Evolutionary conservation across 805 yeast species (phyloP).

Genomic region (Ogataea ramenticola): DNA sequence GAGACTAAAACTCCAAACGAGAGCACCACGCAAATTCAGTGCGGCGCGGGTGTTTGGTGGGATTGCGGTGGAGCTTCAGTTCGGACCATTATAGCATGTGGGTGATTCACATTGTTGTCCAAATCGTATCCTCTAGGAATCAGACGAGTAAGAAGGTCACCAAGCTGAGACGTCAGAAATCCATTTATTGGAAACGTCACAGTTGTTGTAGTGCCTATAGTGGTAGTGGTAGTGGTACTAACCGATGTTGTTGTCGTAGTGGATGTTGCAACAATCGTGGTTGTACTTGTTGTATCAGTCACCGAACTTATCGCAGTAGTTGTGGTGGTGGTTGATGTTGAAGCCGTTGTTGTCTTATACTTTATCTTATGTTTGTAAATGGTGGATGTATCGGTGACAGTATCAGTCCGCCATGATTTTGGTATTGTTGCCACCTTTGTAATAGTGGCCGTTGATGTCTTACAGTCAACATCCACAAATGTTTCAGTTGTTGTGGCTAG

Average conservation of each 20-base stretch:
- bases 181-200: conserved; percentile 1
- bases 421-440: conserved; percentile 1
- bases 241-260: conserved; percentile 5
- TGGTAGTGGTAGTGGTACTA: conserved; percentile 5
- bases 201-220: conserved; percentile 4
- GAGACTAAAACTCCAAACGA: too few relatives aligned
- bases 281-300: not conserved
- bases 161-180: not conserved
- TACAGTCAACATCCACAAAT: not conserved
- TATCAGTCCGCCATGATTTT: not conserved
- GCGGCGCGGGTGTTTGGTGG: too few relatives aligned
- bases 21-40: too few relatives aligned
- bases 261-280: conserved; percentile 3
- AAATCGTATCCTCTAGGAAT: not conserved
- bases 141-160: not conserved
- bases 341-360: not conserved
- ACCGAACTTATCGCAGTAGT: conserved; percentile 1
- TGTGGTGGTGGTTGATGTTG: conserved; percentile 4
- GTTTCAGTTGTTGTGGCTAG: conserved; percentile 8
- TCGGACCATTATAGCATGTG: too few relatives aligned
- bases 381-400: not conserved
- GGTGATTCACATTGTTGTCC: too few relatives aligned
- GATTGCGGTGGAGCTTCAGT: not conserved
- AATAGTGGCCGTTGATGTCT: not conserved
- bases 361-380: not conserved